These are phyloP conservation scores for Neurospora hispaniola DNA, from an alignment of 495 filamentous ascomycete genomes.

Conservation along the genomic window DNA sequence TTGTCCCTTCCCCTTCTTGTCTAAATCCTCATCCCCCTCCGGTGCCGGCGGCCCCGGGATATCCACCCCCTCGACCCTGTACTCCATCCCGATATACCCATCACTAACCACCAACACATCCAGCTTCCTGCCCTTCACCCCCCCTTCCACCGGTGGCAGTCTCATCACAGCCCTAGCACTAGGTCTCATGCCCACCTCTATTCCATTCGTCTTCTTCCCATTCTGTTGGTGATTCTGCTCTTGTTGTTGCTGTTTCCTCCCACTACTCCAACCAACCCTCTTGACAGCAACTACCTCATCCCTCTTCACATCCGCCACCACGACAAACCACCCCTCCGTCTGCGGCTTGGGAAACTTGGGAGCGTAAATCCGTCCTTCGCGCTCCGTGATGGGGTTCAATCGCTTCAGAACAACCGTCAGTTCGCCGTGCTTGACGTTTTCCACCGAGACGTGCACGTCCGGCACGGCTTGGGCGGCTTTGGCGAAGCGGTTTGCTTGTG, in stretches of 20 bases:
- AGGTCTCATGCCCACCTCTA: slow-evolving; percentile 25
- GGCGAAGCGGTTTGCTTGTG: slow-evolving; percentile 34
- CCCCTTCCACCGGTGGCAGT: slow-evolving; percentile 39
- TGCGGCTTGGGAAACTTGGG: slow-evolving; percentile 90
- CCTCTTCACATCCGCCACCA: slow-evolving; percentile 51
- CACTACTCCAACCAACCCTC: slow-evolving; percentile 59
- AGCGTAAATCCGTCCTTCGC: slow-evolving; percentile 65
- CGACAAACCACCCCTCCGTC: slow-evolving; percentile 84
- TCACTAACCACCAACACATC: slow-evolving; percentile 73
- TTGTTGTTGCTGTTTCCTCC: slow-evolving; percentile 5
- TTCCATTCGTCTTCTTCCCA: slow-evolving; percentile 4
- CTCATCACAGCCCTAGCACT: slow-evolving; percentile 48
- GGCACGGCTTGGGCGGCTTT: slow-evolving; percentile 55
- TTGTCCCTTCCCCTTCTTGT: slow-evolving; percentile 8
- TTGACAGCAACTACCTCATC: slow-evolving; percentile 82
- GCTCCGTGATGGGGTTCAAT: slow-evolving; percentile 49
- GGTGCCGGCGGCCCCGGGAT: slow-evolving; percentile 12
- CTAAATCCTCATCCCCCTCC: slow-evolving; percentile 4
- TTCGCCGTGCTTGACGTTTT: slow-evolving; percentile 46
- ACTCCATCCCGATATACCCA: slow-evolving; percentile 75
- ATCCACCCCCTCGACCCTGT: slow-evolving; percentile 27
- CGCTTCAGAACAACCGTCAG: slow-evolving; percentile 56
- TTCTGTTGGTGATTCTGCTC: not conserved
- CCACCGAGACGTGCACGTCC: slow-evolving; percentile 52
- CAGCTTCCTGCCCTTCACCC: slow-evolving; percentile 37